These are phyloP conservation scores for Termitomyces sp. DNA, from an alignment of 768 basidiomycete genomes.

Conservation along the genomic window DNA sequence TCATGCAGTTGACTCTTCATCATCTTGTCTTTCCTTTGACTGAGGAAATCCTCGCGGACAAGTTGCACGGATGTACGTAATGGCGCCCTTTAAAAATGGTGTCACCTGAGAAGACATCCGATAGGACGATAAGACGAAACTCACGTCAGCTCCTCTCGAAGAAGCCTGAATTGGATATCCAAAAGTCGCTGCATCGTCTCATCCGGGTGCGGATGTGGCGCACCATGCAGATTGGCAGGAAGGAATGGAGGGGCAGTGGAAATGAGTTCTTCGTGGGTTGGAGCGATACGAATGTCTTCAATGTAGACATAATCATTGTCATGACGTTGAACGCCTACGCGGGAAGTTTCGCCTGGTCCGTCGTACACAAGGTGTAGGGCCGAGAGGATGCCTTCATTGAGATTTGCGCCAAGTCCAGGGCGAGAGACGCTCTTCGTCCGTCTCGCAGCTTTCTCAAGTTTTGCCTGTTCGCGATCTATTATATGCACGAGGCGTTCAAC, in stretches of 20 bases:
- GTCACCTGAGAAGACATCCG: not conserved
- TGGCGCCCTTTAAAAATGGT: slow-evolving; percentile 38
- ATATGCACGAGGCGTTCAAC: slow-evolving; percentile 38
- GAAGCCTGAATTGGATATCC: slow-evolving; percentile 72
- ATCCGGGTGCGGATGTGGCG: slow-evolving; percentile 57
- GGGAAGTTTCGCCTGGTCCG: slow-evolving; percentile 47
- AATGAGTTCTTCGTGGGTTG: slow-evolving; percentile 65
- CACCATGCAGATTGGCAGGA: slow-evolving; percentile 55
- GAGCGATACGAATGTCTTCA: slow-evolving; percentile 58
- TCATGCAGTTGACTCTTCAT: slow-evolving; percentile 37
- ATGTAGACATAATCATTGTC: slow-evolving; percentile 66
- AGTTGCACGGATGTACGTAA: slow-evolving; percentile 47
- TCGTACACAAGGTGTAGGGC: slow-evolving; percentile 42
- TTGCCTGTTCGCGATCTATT: slow-evolving; percentile 45
- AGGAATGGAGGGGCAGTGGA: slow-evolving; percentile 49
- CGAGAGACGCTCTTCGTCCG: slow-evolving; percentile 8
- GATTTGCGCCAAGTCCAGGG: not conserved
- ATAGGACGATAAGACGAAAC: slow-evolving; percentile 15
- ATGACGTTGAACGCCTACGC: slow-evolving; percentile 52
- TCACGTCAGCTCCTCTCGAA: slow-evolving; percentile 70
- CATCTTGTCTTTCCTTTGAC: slow-evolving; percentile 1
- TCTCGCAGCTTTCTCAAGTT: slow-evolving; percentile 22
- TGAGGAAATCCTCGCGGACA: slow-evolving; percentile 41
- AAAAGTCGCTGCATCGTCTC: slow-evolving; percentile 63
- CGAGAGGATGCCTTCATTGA: slow-evolving; percentile 32